Evolutionary conservation across 306 rosid species (phyloP).

Genomic region (Begonia peltatifolia): DNA sequence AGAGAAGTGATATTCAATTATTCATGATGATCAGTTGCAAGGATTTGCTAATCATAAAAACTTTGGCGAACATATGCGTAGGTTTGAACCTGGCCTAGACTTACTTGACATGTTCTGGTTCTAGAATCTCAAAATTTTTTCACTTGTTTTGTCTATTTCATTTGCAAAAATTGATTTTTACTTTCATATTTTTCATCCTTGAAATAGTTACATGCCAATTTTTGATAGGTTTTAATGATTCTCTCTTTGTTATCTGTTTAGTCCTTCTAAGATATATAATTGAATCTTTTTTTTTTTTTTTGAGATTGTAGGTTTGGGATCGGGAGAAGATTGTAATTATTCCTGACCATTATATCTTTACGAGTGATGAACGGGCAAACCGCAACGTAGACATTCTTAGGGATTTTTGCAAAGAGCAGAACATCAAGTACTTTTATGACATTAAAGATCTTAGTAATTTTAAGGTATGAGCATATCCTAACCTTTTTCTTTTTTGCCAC

Average conservation of each 20-base stretch:
- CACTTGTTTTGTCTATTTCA: no score
- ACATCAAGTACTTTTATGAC: conserved; percentile 91
- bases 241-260: no score
- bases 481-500: conserved; percentile 6
- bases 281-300: neutral
- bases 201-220: neutral
- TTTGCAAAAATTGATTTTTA: no score
- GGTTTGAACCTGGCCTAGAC: no score
- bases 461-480: conserved; percentile 33
- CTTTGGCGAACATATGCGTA: no score
- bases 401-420: conserved; percentile 76
- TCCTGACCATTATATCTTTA: conserved; percentile 92
- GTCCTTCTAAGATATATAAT: neutral
- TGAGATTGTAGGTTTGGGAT: conserved; percentile 72
- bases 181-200: neutral
- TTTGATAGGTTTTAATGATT: neutral
- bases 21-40: no score
- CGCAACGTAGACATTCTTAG: conserved; percentile 91
- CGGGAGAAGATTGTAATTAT: conserved; percentile 81
- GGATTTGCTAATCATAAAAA: no score
- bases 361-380: conserved; percentile 84
- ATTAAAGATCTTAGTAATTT: conserved; percentile 81
- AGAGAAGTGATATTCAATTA: no score
- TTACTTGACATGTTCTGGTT: no score
- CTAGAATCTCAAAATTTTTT: no score